A percentile compares a stretch with the other conserved stretches of the same genome.
Conservation (phyloP, 768 basidiomycete genomes). For the Leucocoprinus leucothites region DNA sequence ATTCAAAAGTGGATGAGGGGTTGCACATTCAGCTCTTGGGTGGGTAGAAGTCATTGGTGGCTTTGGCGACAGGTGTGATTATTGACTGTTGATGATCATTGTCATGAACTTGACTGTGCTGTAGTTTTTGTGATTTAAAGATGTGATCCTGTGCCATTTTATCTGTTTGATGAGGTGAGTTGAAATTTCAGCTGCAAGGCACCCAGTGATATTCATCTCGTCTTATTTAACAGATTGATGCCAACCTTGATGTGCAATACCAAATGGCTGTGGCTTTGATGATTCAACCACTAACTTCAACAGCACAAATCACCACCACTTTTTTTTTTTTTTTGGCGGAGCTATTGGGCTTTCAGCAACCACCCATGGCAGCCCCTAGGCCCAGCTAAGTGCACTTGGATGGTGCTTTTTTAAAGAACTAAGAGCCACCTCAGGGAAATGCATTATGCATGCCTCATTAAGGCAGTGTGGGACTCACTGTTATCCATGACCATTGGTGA, state of each 20-base stretch:
- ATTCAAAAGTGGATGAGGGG: constrained; percentile 97
- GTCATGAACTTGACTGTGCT: constrained; percentile 6
- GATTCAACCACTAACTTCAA: constrained; percentile 79
- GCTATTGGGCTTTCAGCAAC: too few relatives aligned
- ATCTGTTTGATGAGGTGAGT: too few relatives aligned
- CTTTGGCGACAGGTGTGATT: constrained; percentile 77
- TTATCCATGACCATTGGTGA: not conserved
- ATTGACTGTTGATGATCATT: not conserved
- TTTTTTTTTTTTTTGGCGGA: too few relatives aligned
- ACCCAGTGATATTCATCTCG: too few relatives aligned
- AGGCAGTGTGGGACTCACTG: not conserved
- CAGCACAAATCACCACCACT: constrained; percentile 97
- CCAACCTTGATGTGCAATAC: constrained; percentile 96
- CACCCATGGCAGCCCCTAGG: too few relatives aligned
- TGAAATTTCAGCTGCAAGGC: not conserved
- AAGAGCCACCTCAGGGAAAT: not conserved
- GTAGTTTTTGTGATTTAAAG: constrained; percentile 97
- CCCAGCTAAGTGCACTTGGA: too few relatives aligned
- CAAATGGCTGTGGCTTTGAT: constrained; percentile 95
- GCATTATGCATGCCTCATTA: not conserved
- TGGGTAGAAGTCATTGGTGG: constrained; percentile 96
- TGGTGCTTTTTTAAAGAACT: too few relatives aligned
- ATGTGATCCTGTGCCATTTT: too few relatives aligned
- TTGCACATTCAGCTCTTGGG: constrained; percentile 95
- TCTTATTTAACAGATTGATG: constrained; percentile 70